Base-by-base conservation (phyloP, 352 stramenopile genomes). In the Phytopythium vexans region DNA sequence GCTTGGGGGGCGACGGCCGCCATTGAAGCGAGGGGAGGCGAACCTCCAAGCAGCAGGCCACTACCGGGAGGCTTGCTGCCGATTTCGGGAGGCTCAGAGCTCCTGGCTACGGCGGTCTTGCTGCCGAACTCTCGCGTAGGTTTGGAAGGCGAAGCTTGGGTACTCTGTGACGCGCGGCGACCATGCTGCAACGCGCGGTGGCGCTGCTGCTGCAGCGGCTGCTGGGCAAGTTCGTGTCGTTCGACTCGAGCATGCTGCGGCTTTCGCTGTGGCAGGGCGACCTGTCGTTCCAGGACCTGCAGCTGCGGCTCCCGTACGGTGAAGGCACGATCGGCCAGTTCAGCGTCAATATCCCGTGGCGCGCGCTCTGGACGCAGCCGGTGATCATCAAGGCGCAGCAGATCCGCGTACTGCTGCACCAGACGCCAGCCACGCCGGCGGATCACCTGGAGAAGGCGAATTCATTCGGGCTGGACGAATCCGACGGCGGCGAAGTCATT, bases 211-310 rank as follows among this genome's bases (percentile, higher is more conserved):
- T 95, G 45, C 85, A 95, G 79, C 81, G 85, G 14, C 58, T 95
- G 52, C 78, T 95, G 53, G 85, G 85, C 42, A 95, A 92, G 72
- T 93, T 95, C 61, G 79, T 95, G 68, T 89, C 79, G 12, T 92
- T 95, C 57, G 79, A 95, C 66, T 82, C 85, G 56, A 87, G 51
- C 47, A 92, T 92, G 83, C 74, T 95, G 39, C 72, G 78, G 54
- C 62, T 95, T 45, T 90, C 79, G 59, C 72, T 95, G 51, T 95
- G 85, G 85, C 82, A 92, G 51, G 85, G 85, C 47, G 85, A 95
- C 44, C 33, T 95, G 61, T 86, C 82, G 10, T 95, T 95, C 62
- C 73, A 82, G 44, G 73, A 95, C 51, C 66, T 95, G 15, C 68
- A 92, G 58, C 67, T 95, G 54, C 80, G 81, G 6, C 65, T 95